These are phyloP conservation scores for Ophiostoma perfectum DNA, from an alignment of 2,329 filamentous ascomycete genomes.

Conservation along the genomic window DNA sequence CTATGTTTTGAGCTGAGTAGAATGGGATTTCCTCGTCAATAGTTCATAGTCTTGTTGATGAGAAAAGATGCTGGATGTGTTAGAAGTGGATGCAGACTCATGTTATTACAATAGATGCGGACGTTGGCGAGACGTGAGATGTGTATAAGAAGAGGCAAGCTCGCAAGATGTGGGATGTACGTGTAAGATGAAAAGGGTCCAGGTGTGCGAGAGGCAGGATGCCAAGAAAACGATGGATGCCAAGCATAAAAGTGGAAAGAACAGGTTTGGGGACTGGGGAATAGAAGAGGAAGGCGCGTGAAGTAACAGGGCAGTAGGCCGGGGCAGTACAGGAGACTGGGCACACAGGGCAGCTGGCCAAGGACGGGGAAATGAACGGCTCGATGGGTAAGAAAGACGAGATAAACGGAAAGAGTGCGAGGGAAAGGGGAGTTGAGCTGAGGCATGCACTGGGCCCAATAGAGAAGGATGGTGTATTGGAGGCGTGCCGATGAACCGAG, in stretches of 20 bases:
- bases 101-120: too few relatives aligned
- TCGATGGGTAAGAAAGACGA: neutral
- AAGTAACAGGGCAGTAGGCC: neutral
- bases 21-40: too few relatives aligned
- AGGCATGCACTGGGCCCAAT: neutral
- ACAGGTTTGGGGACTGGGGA: neutral
- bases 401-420: neutral
- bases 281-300: neutral
- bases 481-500: neutral
- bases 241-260: neutral
- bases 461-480: neutral
- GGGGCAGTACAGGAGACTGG: neutral
- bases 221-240: conserved; percentile 5
- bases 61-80: too few relatives aligned
- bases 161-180: neutral
- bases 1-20: too few relatives aligned
- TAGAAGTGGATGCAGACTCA: too few relatives aligned
- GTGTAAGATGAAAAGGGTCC: neutral
- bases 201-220: neutral
- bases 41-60: too few relatives aligned
- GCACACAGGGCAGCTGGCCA: neutral
- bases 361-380: neutral
- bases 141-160: too few relatives aligned
- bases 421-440: neutral
- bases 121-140: too few relatives aligned